Conservation (phyloP, 2,329 filamentous ascomycete genomes). For the Monilinia fructigena region DNA sequence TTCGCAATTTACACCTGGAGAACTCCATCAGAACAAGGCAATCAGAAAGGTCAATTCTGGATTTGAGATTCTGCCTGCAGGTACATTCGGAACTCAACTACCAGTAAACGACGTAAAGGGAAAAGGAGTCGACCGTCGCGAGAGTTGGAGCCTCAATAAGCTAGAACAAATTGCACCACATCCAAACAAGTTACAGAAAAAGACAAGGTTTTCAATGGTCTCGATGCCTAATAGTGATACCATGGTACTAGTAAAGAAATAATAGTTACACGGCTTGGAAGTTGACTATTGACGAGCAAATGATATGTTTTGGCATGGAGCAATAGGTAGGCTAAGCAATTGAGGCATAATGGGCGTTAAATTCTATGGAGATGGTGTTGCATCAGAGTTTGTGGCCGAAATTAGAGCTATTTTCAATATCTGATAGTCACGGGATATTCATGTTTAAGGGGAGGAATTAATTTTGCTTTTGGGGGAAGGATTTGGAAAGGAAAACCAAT, state of each 20-base stretch:
- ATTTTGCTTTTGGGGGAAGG: conserved; percentile 5
- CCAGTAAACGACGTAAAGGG: conserved; percentile 23
- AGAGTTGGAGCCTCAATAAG: conserved; percentile 27
- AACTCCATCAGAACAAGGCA: conserved; percentile 41
- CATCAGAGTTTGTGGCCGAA: neutral
- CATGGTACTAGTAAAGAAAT: neutral
- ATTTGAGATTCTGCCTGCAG: conserved; percentile 45
- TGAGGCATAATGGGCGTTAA: conserved; percentile 8
- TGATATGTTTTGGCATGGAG: neutral
- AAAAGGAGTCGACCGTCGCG: conserved; percentile 23
- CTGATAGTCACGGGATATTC: conserved; percentile 3
- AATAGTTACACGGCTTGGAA: neutral
- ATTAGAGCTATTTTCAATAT: conserved; percentile 16
- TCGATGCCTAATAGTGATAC: neutral
- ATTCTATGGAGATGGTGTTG: neutral
- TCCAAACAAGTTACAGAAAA: conserved; percentile 20
- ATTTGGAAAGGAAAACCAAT: conserved; percentile 18
- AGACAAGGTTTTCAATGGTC: conserved; percentile 8
- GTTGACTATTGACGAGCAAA: neutral
- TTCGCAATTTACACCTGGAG: conserved; percentile 41
- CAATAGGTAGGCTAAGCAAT: neutral
- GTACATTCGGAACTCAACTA: conserved; percentile 39
- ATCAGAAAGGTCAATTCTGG: conserved; percentile 43
- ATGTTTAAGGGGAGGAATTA: neutral
- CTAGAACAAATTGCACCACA: conserved; percentile 29